A percentile compares a stretch with the other conserved stretches of the same genome.
Conservation (phyloP, 148 eudicot species). For the Mesembryanthemum crystallinum region DNA sequence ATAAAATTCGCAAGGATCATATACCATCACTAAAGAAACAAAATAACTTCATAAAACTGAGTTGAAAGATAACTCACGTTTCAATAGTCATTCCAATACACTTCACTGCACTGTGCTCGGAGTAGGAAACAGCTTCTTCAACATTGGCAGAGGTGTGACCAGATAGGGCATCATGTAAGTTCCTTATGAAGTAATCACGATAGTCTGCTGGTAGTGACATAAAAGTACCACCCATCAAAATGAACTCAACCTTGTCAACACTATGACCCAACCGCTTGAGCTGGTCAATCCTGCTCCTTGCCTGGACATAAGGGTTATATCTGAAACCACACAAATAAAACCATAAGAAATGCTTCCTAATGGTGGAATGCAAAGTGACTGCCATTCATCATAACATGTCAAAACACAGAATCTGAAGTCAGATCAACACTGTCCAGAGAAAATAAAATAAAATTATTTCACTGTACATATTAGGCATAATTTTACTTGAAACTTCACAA, state of each 20-base stretch:
- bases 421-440: neutral
- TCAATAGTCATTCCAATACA: slow-evolving; percentile 99
- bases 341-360: neutral
- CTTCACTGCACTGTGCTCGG: slow-evolving; percentile 90
- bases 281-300: slow-evolving; percentile 96
- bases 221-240: slow-evolving; percentile 99
- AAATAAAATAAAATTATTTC: neutral
- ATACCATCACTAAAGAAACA: neutral
- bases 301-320: slow-evolving; percentile 97
- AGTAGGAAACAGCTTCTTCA: slow-evolving; percentile 95
- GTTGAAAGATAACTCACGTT: slow-evolving; percentile 59
- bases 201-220: slow-evolving; percentile 97
- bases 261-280: slow-evolving; percentile 96
- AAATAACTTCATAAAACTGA: neutral
- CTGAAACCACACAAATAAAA: slow-evolving; percentile 38
- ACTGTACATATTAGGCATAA: neutral
- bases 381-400: neutral
- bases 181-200: slow-evolving; percentile 87
- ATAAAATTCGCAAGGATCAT: neutral
- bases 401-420: neutral
- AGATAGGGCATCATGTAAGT: slow-evolving; percentile 96
- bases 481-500: neutral
- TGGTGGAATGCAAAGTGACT: neutral
- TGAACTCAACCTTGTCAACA: slow-evolving; percentile 98
- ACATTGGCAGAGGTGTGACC: slow-evolving; percentile 97